These are phyloP conservation scores for Eimeria acervulina DNA, from an alignment of 169 alveolate species.

Conservation along the genomic window DNA sequence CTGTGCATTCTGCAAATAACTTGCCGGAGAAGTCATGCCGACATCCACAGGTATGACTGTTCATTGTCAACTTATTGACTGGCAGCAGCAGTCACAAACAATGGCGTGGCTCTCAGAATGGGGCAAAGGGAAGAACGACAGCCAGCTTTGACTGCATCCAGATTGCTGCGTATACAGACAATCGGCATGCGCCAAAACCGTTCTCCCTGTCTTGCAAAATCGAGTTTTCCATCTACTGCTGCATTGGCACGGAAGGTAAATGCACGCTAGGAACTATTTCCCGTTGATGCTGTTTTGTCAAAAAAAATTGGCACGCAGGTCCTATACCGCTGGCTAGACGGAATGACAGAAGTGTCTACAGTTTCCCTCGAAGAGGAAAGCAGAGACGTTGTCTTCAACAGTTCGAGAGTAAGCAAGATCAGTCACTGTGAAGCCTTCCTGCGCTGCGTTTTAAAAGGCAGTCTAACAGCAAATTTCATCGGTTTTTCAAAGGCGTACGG, in stretches of 20 bases:
- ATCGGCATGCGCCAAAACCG: neutral
- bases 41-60: slow-evolving; percentile 66
- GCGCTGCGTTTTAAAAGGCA: neutral
- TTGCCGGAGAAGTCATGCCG: slow-evolving; percentile 76
- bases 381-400: slow-evolving; percentile 70
- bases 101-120: neutral
- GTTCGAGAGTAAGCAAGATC: slow-evolving; percentile 32
- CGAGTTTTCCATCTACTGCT: neutral
- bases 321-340: slow-evolving; percentile 70
- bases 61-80: neutral
- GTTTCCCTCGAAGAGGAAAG: slow-evolving; percentile 70
- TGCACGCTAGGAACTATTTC: neutral
- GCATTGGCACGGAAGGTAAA: neutral
- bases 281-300: neutral
- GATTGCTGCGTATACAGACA: neutral
- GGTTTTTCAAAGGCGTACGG: neutral
- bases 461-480: neutral
- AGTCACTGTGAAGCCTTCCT: neutral
- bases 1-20: slow-evolving; percentile 76
- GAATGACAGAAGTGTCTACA: slow-evolving; percentile 75
- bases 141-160: neutral
- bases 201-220: neutral
- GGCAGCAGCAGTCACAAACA: neutral
- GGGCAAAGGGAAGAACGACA: neutral
- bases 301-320: slow-evolving; percentile 19